These are phyloP conservation scores for Galium porrigens DNA, from an alignment of 305 asterid species.

Conservation along the genomic window DNA sequence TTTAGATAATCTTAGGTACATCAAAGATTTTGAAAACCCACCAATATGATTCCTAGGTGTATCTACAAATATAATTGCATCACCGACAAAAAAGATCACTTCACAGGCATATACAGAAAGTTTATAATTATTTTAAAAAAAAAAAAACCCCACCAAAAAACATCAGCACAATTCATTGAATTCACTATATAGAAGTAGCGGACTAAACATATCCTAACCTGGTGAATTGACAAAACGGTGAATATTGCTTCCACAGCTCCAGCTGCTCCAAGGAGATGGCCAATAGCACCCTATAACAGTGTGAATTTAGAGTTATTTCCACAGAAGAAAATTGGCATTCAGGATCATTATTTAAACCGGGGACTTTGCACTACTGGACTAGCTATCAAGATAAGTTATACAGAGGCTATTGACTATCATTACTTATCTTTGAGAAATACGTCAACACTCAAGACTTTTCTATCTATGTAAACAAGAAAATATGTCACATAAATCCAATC, in stretches of 20 bases:
- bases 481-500: no score
- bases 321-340: not conserved
- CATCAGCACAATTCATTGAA: not conserved
- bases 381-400: not conserved
- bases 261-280: slow-evolving; percentile 97
- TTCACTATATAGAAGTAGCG: not conserved
- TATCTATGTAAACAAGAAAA: not conserved
- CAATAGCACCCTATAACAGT: slow-evolving; percentile 61
- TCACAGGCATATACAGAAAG: not conserved
- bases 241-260: slow-evolving; percentile 94
- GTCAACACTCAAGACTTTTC: not conserved
- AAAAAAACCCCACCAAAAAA: not conserved
- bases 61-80: not conserved
- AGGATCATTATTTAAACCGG: not conserved
- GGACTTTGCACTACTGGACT: not conserved
- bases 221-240: slow-evolving; percentile 57
- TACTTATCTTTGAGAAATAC: not conserved
- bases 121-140: no score
- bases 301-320: not conserved
- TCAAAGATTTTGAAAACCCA: not conserved
- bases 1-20: not conserved
- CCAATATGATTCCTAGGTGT: not conserved
- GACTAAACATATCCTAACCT: slow-evolving; percentile 30
- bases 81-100: not conserved
- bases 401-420: not conserved